Percentiles rank a stretch among this genome's conserved stretches.
These are phyloP conservation scores for Pseudogymnoascus pannorum DNA, from an alignment of 2,329 filamentous ascomycete genomes.

Conservation along the genomic window DNA sequence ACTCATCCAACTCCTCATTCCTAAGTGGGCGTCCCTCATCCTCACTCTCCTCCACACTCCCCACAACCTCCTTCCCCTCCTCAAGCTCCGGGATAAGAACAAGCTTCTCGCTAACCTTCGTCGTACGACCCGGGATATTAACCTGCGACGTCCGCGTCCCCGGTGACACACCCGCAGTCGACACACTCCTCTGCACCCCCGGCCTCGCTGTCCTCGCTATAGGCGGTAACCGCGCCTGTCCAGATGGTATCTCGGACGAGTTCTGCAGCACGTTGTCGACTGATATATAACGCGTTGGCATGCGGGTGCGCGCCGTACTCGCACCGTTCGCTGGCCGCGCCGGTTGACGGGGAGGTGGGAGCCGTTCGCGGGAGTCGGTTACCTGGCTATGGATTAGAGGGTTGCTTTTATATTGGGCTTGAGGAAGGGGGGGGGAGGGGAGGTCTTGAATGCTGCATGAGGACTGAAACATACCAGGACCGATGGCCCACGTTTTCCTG, in stretches of 20 bases:
- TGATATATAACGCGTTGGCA: conserved; percentile 67
- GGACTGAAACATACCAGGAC: conserved; percentile 42
- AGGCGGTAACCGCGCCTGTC: conserved; percentile 70
- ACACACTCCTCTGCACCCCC: conserved; percentile 41
- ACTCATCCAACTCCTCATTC: conserved; percentile 60
- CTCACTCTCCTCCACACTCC: conserved; percentile 38
- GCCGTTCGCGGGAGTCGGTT: conserved; percentile 49
- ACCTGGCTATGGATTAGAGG: conserved; percentile 36
- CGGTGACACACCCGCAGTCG: conserved; percentile 32
- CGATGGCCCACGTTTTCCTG: conserved; percentile 49
- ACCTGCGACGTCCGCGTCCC: conserved; percentile 36
- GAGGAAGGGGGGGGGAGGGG: conserved; percentile 29
- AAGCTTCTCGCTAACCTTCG: conserved; percentile 94
- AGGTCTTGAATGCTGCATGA: conserved; percentile 12
- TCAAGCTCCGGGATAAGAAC: conserved; percentile 82
- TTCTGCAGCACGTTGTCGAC: conserved; percentile 95
- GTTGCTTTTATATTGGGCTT: background rate
- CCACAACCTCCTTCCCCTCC: conserved; percentile 52
- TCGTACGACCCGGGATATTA: conserved; percentile 73
- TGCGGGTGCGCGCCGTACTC: conserved; percentile 28
- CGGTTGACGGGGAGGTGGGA: conserved; percentile 29
- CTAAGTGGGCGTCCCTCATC: conserved; percentile 60
- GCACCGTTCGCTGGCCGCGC: conserved; percentile 25
- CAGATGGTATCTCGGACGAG: conserved; percentile 89
- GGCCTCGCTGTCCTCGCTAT: conserved; percentile 37